These are phyloP conservation scores for Colletotrichum sp. DNA, from an alignment of 2,329 filamentous ascomycete species.

Conservation along the genomic window DNA sequence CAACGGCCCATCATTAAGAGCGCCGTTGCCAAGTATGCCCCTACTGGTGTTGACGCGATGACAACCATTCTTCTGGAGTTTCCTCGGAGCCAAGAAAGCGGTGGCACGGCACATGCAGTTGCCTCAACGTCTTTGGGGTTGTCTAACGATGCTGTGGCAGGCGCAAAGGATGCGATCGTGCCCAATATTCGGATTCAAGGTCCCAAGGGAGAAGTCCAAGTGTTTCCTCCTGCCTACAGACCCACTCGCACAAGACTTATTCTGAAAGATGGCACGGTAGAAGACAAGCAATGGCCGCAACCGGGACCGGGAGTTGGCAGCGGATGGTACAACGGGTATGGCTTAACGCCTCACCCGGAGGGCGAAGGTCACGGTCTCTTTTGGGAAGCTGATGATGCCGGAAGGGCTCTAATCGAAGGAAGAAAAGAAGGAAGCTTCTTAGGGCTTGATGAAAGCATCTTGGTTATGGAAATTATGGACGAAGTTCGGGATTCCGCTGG, in stretches of 20 bases:
- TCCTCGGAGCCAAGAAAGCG: constrained; percentile 71
- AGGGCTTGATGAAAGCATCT: constrained; percentile 77
- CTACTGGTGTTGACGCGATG: constrained; percentile 76
- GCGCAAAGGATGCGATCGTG: constrained; percentile 51
- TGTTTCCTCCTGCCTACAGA: constrained; percentile 73
- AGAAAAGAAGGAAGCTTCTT: constrained; percentile 75
- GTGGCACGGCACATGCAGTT: constrained; percentile 62
- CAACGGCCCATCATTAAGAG: constrained; percentile 71
- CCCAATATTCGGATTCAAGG: constrained; percentile 85
- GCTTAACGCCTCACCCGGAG: background rate
- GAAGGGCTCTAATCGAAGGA: constrained; percentile 76
- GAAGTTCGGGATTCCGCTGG: background rate
- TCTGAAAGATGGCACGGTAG: constrained; percentile 52
- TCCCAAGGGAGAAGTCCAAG: constrained; percentile 80
- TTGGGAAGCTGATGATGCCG: constrained; percentile 85
- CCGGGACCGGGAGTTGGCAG: background rate
- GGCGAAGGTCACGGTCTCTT: constrained; percentile 81
- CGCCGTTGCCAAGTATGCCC: constrained; percentile 72
- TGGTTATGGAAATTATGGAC: constrained; percentile 80
- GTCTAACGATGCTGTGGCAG: constrained; percentile 63
- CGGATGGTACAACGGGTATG: background rate
- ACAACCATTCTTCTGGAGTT: constrained; percentile 81
- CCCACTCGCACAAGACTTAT: constrained; percentile 72
- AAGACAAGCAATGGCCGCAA: constrained; percentile 51
- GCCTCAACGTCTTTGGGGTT: constrained; percentile 63